Evolutionary conservation across 176 grass and related monocot species (phyloP).

Genomic region (Neostapfia colusana): DNA sequence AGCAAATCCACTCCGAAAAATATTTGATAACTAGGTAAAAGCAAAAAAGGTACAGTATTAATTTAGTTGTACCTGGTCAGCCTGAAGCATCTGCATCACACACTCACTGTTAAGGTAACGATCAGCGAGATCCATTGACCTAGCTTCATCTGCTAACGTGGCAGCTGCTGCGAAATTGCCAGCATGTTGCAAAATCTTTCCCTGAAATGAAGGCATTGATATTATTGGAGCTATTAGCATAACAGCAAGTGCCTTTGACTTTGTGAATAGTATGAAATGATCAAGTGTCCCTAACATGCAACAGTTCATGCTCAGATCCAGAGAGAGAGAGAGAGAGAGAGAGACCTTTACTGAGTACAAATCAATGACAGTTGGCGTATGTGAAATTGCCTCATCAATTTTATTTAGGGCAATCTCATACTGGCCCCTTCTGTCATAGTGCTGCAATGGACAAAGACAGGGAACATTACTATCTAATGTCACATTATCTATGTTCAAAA

Average conservation of each 20-base stretch:
- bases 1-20: background rate
- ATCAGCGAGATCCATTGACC: slow-evolving; percentile 98
- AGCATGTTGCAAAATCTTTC: slow-evolving; percentile 86
- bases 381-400: slow-evolving; percentile 90
- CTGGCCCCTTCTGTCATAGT: slow-evolving; percentile 89
- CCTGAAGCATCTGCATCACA: slow-evolving; percentile 98
- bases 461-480: slow-evolving; percentile 20
- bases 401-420: slow-evolving; percentile 77
- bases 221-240: slow-evolving; percentile 8
- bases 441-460: slow-evolving; percentile 55
- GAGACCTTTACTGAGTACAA: slow-evolving; percentile 91
- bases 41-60: background rate
- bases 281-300: background rate
- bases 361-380: slow-evolving; percentile 97
- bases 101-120: slow-evolving; percentile 98
- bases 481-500: slow-evolving; percentile 24
- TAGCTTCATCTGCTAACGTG: slow-evolving; percentile 91
- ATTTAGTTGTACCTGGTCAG: slow-evolving; percentile 70
- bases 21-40: background rate
- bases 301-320: no score
- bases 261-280: slow-evolving; percentile 7
- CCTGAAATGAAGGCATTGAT: slow-evolving; percentile 58
- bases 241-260: background rate
- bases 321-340: slow-evolving; percentile 7
- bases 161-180: slow-evolving; percentile 87